Conservation (phyloP, 495 filamentous ascomycete genomes). For the Neurospora pannonica region DNA sequence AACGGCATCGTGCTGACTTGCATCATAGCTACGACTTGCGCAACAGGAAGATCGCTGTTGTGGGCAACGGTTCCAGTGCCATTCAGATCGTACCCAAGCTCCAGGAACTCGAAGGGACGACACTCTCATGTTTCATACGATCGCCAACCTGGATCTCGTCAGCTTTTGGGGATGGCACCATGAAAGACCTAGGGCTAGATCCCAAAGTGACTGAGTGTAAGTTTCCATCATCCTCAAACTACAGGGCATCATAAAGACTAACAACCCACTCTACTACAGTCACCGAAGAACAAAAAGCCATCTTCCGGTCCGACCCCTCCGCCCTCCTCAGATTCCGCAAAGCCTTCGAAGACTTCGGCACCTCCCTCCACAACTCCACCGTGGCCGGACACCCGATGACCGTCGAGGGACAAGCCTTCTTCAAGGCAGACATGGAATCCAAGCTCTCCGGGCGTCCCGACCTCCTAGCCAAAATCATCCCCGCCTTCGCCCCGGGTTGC, state of each 20-base stretch:
- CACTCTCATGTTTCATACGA: conserved; percentile 56
- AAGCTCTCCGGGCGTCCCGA: conserved; percentile 26
- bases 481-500: conserved; percentile 58
- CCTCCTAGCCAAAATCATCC: conserved; percentile 31
- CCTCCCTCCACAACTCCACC: conserved; percentile 28
- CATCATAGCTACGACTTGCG: conserved; percentile 32
- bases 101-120: conserved; percentile 42
- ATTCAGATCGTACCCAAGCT: conserved; percentile 64
- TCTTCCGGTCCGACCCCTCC: conserved; percentile 22
- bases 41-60: conserved; percentile 42
- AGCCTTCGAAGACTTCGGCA: conserved; percentile 30
- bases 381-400: conserved; percentile 26
- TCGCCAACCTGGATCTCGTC: conserved; percentile 56
- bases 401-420: conserved; percentile 10
- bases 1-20: not conserved
- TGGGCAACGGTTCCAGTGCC: conserved; percentile 55
- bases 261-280: conserved; percentile 16
- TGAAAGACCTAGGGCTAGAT: conserved; percentile 30
- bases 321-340: conserved; percentile 28
- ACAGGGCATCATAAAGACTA: no score
- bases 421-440: conserved; percentile 22
- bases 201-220: conserved; percentile 26
- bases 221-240: no score
- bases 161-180: conserved; percentile 30
- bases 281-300: conserved; percentile 22